Evolutionary conservation across 2,329 filamentous ascomycete species (phyloP), one percentile per base, ranked within the genome.

Genomic region (Tolypocladium nubicola): DNA sequence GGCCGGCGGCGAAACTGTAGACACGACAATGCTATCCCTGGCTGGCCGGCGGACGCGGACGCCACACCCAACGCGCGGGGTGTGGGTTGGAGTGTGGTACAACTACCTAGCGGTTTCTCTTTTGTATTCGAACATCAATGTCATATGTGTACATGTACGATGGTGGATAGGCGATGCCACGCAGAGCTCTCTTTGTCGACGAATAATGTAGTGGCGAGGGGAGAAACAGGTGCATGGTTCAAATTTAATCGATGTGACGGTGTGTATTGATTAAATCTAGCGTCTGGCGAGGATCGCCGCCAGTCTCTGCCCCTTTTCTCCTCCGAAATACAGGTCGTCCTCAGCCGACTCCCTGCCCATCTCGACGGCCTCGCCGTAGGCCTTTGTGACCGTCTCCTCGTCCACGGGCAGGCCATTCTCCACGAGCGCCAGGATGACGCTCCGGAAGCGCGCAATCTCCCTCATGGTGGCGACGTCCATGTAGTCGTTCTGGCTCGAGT

Each of bases 401-500:
- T 97, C 94, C 35, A 99, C 90, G 58, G 86, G 84, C 49, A 94
- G 75, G 0, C 90, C 89, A 50, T 87, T 84, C 69, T 95, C 88
- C 2, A 96, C 89, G 59, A 99, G 75, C 1, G 90, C 87, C 58
- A 85, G 82, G 57, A 99, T 88, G 57, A 94, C 88, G 26, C 89
- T 89, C 40, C 88, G 81, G 52, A 97, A 79, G 59, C 92, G 80
- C 19, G 90, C 86, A 72, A 99, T 97, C 77, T 97, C 94, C 61
- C 86, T 83, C 77, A 94, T 85, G 19, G 90, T 93, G 54, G 84
- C 83, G 2, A 84, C 76, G 26, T 83, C 77, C 61, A 99, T 91
- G 57, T 84, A 80, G 69, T 97, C 93, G 69, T 99, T 99, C 75
- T 97, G 91, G 69, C 89, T 95, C 57, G 89, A 94, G 74, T 99